phyloP scores from a whole-genome alignment of 2,329 filamentous ascomycete genomes.

The Calonectria fujianensis region DNA sequence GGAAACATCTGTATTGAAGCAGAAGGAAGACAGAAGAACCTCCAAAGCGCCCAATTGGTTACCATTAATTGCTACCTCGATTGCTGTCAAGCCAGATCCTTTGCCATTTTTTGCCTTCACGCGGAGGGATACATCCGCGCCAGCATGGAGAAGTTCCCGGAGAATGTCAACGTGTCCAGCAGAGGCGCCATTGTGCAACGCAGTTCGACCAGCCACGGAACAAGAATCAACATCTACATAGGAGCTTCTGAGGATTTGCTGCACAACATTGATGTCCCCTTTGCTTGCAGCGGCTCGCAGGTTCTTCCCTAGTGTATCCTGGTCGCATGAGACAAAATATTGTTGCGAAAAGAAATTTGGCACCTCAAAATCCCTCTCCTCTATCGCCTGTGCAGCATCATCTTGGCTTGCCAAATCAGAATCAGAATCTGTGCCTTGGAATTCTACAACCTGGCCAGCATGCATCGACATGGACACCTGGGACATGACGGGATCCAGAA shows the following conservation, averaged over 20 bases:
- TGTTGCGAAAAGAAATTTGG: not conserved
- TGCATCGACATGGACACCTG: constrained; percentile 3
- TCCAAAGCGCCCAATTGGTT: constrained; percentile 1
- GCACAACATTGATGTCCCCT: not conserved
- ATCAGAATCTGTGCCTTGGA: not conserved
- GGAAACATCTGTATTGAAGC: constrained; percentile 5
- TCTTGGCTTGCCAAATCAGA: not conserved
- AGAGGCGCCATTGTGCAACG: constrained; percentile 8
- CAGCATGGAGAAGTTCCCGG: not conserved
- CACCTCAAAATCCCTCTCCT: not conserved
- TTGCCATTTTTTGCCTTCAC: not conserved
- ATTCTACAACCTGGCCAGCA: not conserved
- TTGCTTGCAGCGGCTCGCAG: constrained; percentile 9
- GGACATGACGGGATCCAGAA: not conserved
- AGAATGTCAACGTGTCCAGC: constrained; percentile 6
- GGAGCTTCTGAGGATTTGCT: not conserved
- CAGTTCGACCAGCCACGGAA: constrained; percentile 1
- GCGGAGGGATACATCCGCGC: constrained; percentile 3
- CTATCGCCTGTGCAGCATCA: not conserved
- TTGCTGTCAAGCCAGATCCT: not conserved
- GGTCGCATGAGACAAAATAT: not conserved
- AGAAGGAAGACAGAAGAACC: not conserved
- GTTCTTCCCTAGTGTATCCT: not conserved
- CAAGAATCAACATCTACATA: constrained; percentile 6
- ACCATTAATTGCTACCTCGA: constrained; percentile 11